phyloP scores from a whole-genome alignment of 2,329 filamentous ascomycete genomes.

The Colletotrichum filicis region DNA sequence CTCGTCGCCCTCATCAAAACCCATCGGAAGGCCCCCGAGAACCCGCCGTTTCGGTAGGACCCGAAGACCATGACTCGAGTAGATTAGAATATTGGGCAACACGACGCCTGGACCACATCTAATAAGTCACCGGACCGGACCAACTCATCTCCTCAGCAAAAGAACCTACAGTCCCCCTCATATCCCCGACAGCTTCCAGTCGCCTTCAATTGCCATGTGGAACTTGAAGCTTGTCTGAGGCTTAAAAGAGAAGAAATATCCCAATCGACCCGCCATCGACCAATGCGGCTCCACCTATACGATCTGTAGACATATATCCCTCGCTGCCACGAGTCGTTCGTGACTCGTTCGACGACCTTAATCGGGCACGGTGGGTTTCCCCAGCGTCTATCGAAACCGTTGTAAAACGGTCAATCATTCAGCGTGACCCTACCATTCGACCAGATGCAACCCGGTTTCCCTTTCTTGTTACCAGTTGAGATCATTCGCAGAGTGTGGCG shows the following conservation, averaged over 20 bases:
- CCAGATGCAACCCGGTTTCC: neutral
- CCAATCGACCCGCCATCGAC: neutral
- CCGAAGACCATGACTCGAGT: constrained; percentile 24
- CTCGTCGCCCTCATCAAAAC: neutral
- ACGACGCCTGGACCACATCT: constrained; percentile 11
- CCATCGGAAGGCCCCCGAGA: neutral
- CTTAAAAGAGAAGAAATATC: neutral
- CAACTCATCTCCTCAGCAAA: neutral
- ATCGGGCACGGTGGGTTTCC: neutral
- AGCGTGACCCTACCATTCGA: neutral
- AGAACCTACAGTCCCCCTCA: neutral
- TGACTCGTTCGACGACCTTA: neutral
- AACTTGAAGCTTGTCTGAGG: constrained; percentile 2
- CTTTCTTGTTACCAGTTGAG: neutral
- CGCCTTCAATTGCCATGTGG: neutral
- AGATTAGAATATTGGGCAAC: constrained; percentile 22
- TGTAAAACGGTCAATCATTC: constrained; percentile 3
- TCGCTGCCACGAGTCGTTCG: neutral
- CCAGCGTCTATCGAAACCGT: constrained; percentile 12
- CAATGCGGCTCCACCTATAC: neutral
- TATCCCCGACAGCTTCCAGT: neutral
- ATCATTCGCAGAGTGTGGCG: neutral
- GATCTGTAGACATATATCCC: neutral
- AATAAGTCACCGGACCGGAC: neutral
- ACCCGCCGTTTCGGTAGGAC: neutral